Evolutionary conservation across 139 green algal genomes (phyloP), one percentile per base, ranked within the genome.

Genomic region (Chlamydomonas schloesseri): DNA sequence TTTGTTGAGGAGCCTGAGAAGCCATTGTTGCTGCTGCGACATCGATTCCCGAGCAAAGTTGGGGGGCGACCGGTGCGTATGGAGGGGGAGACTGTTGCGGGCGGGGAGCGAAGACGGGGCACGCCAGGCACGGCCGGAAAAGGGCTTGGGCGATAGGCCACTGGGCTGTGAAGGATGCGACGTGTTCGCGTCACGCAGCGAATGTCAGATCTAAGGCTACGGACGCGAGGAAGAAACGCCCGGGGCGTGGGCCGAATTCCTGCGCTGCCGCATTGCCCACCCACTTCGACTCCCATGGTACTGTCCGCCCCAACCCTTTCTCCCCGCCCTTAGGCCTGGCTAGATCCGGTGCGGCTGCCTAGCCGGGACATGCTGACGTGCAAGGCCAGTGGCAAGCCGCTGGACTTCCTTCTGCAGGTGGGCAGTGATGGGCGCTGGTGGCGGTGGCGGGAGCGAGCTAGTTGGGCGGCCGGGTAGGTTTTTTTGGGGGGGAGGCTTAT

Each of bases 31-130:
- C 86, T 97, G 57, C 73, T 97, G 73, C 87, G 95, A 26, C 95
- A 98, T 71, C 91, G 91, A 14, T 98, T 98, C 75, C 95, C 92
- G 11, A 94, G 91, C 89, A 98, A 98, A 89, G 87, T 97, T 1
- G 95, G 95, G 24, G 95, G 95, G 29, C 88, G 92, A 18, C 95
- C 95, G 53, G 90, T 94, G 57, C 68, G 89, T n/a, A n/a, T n/a
- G n/a, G n/a, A n/a, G 64, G n/a, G 24, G 21, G 10, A 47, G 50
- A 71, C 34, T 33, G 29, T 36, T 64, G 31, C n/a, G 4, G 29
- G 76, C 24, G 15, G 71, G 28, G 24, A 8, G n/a, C 4, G 55
- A 8, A 31, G 15, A 47, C 42, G 37, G 10, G 55, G 55, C 2
- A 64, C 20, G 20, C 10, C 20, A 23, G 10, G 55, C 18, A 64